Conservation (phyloP, 1,284 basidiomycete species). For the Tylopilus orsonianus region DNA sequence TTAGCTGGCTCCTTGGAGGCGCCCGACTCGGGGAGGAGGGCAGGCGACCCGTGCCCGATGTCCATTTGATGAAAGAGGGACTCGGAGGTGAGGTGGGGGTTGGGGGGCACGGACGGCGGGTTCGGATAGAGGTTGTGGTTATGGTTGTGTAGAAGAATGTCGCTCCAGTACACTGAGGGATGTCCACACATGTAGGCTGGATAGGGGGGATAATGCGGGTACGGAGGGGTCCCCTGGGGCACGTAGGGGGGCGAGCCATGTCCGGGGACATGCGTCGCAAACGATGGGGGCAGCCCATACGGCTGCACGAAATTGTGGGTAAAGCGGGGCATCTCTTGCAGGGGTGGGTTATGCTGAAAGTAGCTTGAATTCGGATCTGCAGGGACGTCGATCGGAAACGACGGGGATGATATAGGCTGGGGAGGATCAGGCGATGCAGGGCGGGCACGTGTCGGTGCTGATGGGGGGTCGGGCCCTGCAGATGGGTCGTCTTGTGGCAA, state of each 20-base stretch:
- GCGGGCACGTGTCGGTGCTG: conserved; percentile 20
- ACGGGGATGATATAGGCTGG: conserved; percentile 12
- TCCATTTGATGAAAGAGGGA: conserved; percentile 13
- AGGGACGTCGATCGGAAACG: conserved; percentile 21
- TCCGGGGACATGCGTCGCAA: conserved; percentile 25
- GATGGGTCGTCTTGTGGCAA: conserved; percentile 21
- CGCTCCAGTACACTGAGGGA: conserved; percentile 25
- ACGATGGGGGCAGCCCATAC: conserved; percentile 29
- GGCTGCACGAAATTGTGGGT: conserved; percentile 18
- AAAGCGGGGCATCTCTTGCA: conserved; percentile 26
- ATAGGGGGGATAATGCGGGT: conserved; percentile 34
- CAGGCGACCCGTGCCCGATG: conserved; percentile 20
- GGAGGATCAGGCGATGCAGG: conserved; percentile 21
- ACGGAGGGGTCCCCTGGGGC: conserved; percentile 32
- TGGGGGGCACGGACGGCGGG: conserved; percentile 14
- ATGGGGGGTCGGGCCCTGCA: conserved; percentile 13
- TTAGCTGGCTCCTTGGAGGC: conserved; percentile 7
- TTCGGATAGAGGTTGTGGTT: conserved; percentile 26
- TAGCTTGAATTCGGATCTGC: conserved; percentile 20
- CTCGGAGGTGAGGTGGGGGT: conserved; percentile 17
- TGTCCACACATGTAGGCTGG: conserved; percentile 34
- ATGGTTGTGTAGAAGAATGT: conserved; percentile 8
- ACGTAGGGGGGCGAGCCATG: conserved; percentile 32
- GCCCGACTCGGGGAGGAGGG: conserved; percentile 16
- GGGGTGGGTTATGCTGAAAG: conserved; percentile 18